phyloP scores from a whole-genome alignment of 2,329 filamentous ascomycete genomes.

The Nothophoma quercina region DNA sequence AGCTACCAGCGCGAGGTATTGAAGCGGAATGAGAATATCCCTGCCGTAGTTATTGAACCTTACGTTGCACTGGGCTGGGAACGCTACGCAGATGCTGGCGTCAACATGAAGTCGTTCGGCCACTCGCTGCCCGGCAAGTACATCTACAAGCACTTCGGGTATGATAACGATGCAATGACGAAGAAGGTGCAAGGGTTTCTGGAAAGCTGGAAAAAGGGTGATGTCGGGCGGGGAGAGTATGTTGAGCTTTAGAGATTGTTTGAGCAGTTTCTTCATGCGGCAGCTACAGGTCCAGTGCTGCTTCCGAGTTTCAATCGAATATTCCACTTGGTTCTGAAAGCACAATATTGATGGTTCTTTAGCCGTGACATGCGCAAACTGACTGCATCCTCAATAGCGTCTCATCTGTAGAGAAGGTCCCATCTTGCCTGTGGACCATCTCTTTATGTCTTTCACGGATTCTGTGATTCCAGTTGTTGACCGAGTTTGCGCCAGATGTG shows the following conservation, averaged over 20 bases:
- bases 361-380: no score
- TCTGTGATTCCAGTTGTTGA: no score
- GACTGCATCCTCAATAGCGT: no score
- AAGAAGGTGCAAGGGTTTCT: conserved; percentile 48
- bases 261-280: no score
- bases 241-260: conserved; percentile 44
- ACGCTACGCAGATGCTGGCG: conserved; percentile 65
- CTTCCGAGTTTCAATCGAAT: no score
- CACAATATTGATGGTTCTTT: no score
- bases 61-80: conserved; percentile 67
- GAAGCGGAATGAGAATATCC: conserved; percentile 48
- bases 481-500: no score
- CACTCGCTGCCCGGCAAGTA: conserved; percentile 63
- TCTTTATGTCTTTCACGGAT: no score
- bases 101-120: conserved; percentile 63
- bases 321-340: no score
- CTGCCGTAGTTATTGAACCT: conserved; percentile 66
- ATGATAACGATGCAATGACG: conserved; percentile 56
- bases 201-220: conserved; percentile 45
- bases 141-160: conserved; percentile 65
- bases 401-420: no score
- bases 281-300: no score
- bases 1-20: conserved; percentile 59
- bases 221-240: conserved; percentile 40
- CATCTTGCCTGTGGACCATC: no score